phyloP scores from a whole-genome alignment of 2,329 filamentous ascomycete species.

The Tolypocladium pustulatum region DNA sequence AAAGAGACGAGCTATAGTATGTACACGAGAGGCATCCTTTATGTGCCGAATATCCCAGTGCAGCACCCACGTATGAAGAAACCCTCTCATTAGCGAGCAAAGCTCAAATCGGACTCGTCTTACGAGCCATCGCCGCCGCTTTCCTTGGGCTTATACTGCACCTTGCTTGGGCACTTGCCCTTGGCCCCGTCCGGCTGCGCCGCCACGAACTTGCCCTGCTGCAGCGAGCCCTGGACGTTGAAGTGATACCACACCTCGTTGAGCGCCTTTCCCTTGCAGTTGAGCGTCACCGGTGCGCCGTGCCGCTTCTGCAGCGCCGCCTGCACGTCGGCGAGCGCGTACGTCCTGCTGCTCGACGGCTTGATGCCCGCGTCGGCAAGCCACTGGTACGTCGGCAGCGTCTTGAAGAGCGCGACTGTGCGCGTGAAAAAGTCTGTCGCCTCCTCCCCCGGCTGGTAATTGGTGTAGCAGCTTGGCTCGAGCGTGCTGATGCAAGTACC shows the following conservation, averaged over 20 bases:
- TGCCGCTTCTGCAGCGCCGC: slow-evolving; percentile 41
- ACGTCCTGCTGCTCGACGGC: slow-evolving; percentile 43
- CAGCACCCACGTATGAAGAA: too few species aligned
- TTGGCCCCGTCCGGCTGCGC: slow-evolving; percentile 43
- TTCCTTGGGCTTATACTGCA: slow-evolving; percentile 43
- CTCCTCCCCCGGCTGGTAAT: slow-evolving; percentile 51
- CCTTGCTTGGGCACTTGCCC: slow-evolving; percentile 53
- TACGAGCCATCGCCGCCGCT: not conserved
- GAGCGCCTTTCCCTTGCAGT: slow-evolving; percentile 37
- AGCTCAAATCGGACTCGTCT: too few species aligned
- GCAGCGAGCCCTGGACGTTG: slow-evolving; percentile 45
- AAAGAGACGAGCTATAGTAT: not conserved
- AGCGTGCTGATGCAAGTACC: slow-evolving; percentile 62
- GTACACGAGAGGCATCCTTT: not conserved
- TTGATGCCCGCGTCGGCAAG: slow-evolving; percentile 50
- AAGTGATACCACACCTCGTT: slow-evolving; percentile 55
- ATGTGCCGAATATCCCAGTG: too few species aligned
- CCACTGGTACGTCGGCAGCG: slow-evolving; percentile 54
- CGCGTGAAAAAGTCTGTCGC: slow-evolving; percentile 59
- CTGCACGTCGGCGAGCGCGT: slow-evolving; percentile 48
- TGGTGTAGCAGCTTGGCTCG: slow-evolving; percentile 52
- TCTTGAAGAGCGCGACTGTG: slow-evolving; percentile 55
- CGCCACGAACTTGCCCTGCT: slow-evolving; percentile 49
- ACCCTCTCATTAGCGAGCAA: too few species aligned
- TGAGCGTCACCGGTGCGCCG: slow-evolving; percentile 45